phyloP scores from a whole-genome alignment of 441 rosid genomes.

The Cnidoscolus chayamansa region DNA sequence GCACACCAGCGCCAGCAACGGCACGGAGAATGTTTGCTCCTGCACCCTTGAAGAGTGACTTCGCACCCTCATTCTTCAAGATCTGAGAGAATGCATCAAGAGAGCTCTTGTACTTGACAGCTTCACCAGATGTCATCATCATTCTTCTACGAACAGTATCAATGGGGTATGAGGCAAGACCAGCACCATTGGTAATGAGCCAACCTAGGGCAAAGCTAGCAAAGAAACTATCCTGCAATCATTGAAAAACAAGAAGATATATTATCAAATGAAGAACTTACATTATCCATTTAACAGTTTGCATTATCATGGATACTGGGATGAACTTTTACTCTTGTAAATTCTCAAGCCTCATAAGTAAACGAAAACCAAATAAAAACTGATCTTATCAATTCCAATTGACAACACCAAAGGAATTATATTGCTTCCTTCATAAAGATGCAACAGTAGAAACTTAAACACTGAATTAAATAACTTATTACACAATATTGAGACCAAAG shows the following conservation, averaged over 20 bases:
- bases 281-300: not conserved
- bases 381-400: too few relatives aligned
- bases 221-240: conserved; percentile 76
- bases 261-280: not conserved
- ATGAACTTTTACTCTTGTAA: not conserved
- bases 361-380: too few relatives aligned
- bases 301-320: not conserved
- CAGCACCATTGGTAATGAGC: conserved; percentile 91
- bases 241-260: not conserved
- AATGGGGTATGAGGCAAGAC: conserved; percentile 84
- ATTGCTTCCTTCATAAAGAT: too few relatives aligned
- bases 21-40: conserved; percentile 96
- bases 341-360: too few relatives aligned
- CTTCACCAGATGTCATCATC: conserved; percentile 99
- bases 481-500: too few relatives aligned
- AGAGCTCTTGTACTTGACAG: conserved; percentile 86
- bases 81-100: conserved; percentile 70
- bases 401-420: too few relatives aligned
- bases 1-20: conserved; percentile 93
- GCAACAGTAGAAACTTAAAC: too few relatives aligned
- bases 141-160: conserved; percentile 95
- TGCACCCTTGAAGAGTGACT: conserved; percentile 92
- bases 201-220: conserved; percentile 93
- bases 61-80: conserved; percentile 76
- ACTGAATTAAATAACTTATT: too few relatives aligned